Evolutionary conservation across 2,329 filamentous ascomycete species (phyloP).

Genomic region (Alternaria tenuissima): DNA sequence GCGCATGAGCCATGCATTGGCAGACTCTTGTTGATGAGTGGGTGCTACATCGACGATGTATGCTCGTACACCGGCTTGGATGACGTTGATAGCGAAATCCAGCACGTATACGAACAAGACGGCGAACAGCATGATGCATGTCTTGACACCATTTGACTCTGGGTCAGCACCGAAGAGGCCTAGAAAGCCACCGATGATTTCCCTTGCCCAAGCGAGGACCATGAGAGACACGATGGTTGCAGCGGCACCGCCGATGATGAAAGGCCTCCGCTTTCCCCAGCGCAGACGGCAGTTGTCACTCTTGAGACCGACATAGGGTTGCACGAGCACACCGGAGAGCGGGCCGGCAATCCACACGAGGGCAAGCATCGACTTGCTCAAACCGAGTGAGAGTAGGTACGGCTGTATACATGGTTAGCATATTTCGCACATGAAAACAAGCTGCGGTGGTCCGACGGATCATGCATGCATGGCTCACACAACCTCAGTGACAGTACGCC

Average conservation of each 20-base stretch:
- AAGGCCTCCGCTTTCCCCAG: constrained; percentile 62
- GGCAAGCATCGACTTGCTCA: constrained; percentile 61
- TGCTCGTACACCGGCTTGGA: constrained; percentile 89
- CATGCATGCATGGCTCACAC: background rate
- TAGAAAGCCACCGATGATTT: constrained; percentile 70
- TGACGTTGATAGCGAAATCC: constrained; percentile 94
- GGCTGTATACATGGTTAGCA: constrained; percentile 45
- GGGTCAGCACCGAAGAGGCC: constrained; percentile 74
- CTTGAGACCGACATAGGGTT: constrained; percentile 63
- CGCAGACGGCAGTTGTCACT: constrained; percentile 60
- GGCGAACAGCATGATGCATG: constrained; percentile 76
- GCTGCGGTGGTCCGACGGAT: background rate
- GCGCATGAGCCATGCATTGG: constrained; percentile 93
- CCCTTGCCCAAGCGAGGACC: constrained; percentile 59
- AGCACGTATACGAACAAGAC: constrained; percentile 88
- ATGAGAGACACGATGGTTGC: constrained; percentile 61
- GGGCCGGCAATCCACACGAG: constrained; percentile 66
- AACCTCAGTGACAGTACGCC: background rate
- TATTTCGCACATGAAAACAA: background rate
- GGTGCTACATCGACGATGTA: constrained; percentile 95
- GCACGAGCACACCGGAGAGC: constrained; percentile 61
- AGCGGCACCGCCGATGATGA: constrained; percentile 60
- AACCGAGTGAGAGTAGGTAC: constrained; percentile 61
- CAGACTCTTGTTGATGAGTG: constrained; percentile 89
- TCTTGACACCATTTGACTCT: constrained; percentile 70